Base-by-base conservation (phyloP, 148 eudicot species). In the Simmondsia chinensis region DNA sequence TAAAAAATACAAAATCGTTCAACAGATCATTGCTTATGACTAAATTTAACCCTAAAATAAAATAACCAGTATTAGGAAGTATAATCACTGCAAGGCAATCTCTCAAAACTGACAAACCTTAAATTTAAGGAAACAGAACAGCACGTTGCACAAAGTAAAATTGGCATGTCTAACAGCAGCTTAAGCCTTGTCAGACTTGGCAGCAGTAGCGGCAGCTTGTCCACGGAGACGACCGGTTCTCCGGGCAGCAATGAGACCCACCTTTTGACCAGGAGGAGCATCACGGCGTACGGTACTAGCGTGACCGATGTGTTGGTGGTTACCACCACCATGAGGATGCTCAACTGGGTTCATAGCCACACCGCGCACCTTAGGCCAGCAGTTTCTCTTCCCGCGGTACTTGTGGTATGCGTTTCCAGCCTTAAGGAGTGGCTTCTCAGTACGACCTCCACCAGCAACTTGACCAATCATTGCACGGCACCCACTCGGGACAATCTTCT, bases 351-450 rank as follows among this genome's bases (percentile, higher is more conserved):
- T 68, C 72, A 68, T 68, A 33, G 72, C 72, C 25, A 68, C 72
- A 68, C 72, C 72, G 44, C 72, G 62, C 27, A 68, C 72, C 72
- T 68, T 68, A 13, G 72, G 72, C 72, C 72, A 68, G 50, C 59
- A 30, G 59, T 68, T 68, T 16, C 72, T 68, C 72, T 68, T 68
- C 4, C 60, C 72, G 7, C 72, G 39, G 53, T 29, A 67, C 52
- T 67, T 67, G 72, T 67, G 72, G 66, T 67, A 67, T 1, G 72
- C 72, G 33, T 67, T 67, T 31, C 72, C 72, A 0, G 72, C 72
- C 63, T 67, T 67, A 1, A 67, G 72, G 0, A 67, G 52, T 3
- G 72, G 72, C 54, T 67, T 67, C 3, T 3, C 39, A 23, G 59
- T 54, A 9, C 59, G 29, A 1, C 59, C 59, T 43, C 59, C 59